A percentile compares a stretch with the other conserved stretches of the same genome.
These are phyloP conservation scores for Dichotomocladium elegans DNA, from an alignment of 371 early-diverging fungal genomes.

Conservation along the genomic window DNA sequence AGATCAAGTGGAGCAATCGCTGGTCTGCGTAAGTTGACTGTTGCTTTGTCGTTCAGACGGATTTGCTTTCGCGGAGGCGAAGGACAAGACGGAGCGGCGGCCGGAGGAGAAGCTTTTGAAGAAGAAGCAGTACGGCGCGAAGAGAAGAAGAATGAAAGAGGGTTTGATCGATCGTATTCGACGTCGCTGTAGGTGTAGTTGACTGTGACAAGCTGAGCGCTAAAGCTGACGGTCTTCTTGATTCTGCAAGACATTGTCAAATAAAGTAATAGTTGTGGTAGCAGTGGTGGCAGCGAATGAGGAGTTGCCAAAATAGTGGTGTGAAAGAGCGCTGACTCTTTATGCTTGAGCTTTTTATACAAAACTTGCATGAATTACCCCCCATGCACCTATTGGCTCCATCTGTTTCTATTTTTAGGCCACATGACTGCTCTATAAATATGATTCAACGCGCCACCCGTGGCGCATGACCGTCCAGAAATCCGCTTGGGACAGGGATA, in stretches of 20 bases:
- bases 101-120: too few species aligned
- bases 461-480: background rate
- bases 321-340: too few species aligned
- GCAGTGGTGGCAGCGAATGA: background rate
- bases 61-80: too few species aligned
- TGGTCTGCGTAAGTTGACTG: background rate
- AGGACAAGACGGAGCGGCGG: too few species aligned
- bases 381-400: too few species aligned
- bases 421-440: background rate
- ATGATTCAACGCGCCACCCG: background rate
- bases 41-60: too few species aligned
- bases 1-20: slow-evolving; percentile 1
- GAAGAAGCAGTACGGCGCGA: too few species aligned
- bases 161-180: slow-evolving; percentile 2
- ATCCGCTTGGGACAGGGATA: background rate
- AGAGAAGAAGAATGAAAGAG: too few species aligned
- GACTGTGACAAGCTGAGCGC: slow-evolving; percentile 1
- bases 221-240: slow-evolving; percentile 6
- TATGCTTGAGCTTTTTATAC: too few species aligned
- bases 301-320: too few species aligned
- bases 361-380: background rate
- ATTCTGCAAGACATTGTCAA: background rate
- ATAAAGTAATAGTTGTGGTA: background rate
- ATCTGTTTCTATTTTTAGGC: background rate
- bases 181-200: slow-evolving; percentile 1